These are phyloP conservation scores for Kalanchoe fedtschenkoi DNA, from an alignment of 164 flowering plant species.

Conservation along the genomic window DNA sequence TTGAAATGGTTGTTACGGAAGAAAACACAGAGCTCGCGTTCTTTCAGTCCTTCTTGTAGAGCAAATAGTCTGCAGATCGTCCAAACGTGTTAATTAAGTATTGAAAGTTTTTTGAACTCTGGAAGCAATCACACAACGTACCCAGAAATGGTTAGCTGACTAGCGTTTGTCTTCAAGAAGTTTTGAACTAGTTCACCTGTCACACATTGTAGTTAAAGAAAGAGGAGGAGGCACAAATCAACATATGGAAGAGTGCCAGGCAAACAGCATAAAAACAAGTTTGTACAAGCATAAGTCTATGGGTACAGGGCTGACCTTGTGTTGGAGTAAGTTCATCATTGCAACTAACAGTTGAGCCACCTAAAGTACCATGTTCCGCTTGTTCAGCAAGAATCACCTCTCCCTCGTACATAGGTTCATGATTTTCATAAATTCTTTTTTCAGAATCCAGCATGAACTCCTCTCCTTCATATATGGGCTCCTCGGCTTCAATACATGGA, in stretches of 20 bases:
- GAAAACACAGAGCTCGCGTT: slow-evolving; percentile 87
- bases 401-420: slow-evolving; percentile 95
- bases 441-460: slow-evolving; percentile 63
- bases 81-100: not conserved
- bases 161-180: slow-evolving; percentile 75
- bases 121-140: slow-evolving; percentile 15
- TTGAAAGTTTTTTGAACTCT: not conserved
- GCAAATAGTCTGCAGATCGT: slow-evolving; percentile 57
- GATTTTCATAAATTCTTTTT: slow-evolving; percentile 29
- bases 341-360: slow-evolving; percentile 16
- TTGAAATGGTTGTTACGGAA: slow-evolving; percentile 98
- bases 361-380: slow-evolving; percentile 34
- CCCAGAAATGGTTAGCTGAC: slow-evolving; percentile 87
- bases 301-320: slow-evolving; percentile 27
- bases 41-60: slow-evolving; percentile 78
- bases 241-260: not conserved
- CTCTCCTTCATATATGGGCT: slow-evolving; percentile 98
- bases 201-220: slow-evolving; percentile 4
- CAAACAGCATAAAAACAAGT: not conserved
- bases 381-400: slow-evolving; percentile 71
- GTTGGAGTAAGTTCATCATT: slow-evolving; percentile 38
- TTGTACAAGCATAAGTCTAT: slow-evolving; percentile 5
- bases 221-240: not conserved
- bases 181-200: slow-evolving; percentile 61
- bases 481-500: slow-evolving; percentile 48